Evolutionary conservation across 139 green algal species (phyloP), one percentile per base, ranked within the genome.

Genomic region (Micromonas pusilla): DNA sequence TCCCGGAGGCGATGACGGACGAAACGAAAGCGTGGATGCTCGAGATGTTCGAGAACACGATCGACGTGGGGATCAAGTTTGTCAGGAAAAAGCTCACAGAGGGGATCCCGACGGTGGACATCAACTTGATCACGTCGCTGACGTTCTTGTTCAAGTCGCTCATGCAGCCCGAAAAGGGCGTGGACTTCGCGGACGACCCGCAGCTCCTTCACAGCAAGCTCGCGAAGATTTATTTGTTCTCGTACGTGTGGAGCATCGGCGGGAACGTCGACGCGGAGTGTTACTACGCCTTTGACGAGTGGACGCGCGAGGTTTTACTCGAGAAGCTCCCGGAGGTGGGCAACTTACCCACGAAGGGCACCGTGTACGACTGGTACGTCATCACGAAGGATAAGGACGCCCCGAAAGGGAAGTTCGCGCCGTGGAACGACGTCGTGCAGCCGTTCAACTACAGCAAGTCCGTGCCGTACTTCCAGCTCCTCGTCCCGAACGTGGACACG

Each of bases 401-500:
- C 0, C 62, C 83, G 32, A 31, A 53, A 38, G 76, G 62, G 0
- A 80, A 88, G n/a, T 85, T 93, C n/a, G 74, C 81, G 34, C 53
- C 63, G 23, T 96, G 91, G 91, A 79, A 84, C 3, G 83, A 91
- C 19, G 65, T 81, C 23, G 84, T 96, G 34, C 81, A 85, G 0
- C 28, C 76, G 33, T 96, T 96, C 81, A 78, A 74, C 0, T 96
- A 94, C 85, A 72, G 80, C 79, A 84, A 85, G 36, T 71, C 81
- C n/a, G n/a, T 89, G 75, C 88, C 89, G 1, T 96, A 88, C 86
- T 93, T 91, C 78, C 81, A 92, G 79, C 87, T 94, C 71, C 78
- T 92, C 38, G 91, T 96, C 20, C 91, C 90, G 19, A 94, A 90
- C 5, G 64, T 89, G 0, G 91, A 96, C 83, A 94, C 90, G 38